Evolutionary conservation across 148 eudicot genomes (phyloP).

Genomic region (Linanthus parryae): DNA sequence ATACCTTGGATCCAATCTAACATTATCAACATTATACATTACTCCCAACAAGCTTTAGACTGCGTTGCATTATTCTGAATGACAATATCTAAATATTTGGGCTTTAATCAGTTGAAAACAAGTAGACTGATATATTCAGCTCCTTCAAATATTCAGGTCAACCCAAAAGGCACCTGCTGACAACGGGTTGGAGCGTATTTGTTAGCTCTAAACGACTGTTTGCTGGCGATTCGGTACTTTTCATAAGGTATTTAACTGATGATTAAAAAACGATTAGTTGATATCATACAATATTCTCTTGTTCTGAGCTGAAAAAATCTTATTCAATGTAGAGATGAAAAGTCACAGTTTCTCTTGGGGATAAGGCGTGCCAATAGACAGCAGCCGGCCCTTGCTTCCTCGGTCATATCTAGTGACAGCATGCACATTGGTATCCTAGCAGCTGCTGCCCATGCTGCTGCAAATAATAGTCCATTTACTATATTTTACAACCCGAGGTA

Average conservation of each 20-base stretch:
- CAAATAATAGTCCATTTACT: constrained; percentile 90
- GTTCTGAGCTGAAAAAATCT: constrained; percentile 14
- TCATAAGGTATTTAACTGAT: constrained; percentile 57
- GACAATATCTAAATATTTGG: background rate
- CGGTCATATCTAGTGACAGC: constrained; percentile 98
- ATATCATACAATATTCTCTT: too few relatives aligned
- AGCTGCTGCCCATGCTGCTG: constrained; percentile 98
- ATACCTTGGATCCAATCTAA: too few relatives aligned
- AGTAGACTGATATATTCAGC: background rate
- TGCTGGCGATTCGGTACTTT: constrained; percentile 95
- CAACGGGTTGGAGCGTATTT: constrained; percentile 98
- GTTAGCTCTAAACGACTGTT: constrained; percentile 84
- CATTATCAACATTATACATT: too few relatives aligned
- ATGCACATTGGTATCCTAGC: constrained; percentile 99
- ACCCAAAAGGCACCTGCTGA: constrained; percentile 92
- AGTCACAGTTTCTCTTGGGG: constrained; percentile 90
- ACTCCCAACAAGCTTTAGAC: too few relatives aligned
- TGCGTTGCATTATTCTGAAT: too few relatives aligned
- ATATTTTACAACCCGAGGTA: constrained; percentile 97
- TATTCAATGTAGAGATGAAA: constrained; percentile 68
- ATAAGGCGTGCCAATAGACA: constrained; percentile 81
- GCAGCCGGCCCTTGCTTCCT: constrained; percentile 92
- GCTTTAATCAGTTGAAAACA: background rate
- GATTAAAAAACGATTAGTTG: too few relatives aligned
- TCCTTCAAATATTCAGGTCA: constrained; percentile 55